Conservation (phyloP, 192 early-diverging fungal genomes). For the Jimgerdemannia lactiflua region DNA sequence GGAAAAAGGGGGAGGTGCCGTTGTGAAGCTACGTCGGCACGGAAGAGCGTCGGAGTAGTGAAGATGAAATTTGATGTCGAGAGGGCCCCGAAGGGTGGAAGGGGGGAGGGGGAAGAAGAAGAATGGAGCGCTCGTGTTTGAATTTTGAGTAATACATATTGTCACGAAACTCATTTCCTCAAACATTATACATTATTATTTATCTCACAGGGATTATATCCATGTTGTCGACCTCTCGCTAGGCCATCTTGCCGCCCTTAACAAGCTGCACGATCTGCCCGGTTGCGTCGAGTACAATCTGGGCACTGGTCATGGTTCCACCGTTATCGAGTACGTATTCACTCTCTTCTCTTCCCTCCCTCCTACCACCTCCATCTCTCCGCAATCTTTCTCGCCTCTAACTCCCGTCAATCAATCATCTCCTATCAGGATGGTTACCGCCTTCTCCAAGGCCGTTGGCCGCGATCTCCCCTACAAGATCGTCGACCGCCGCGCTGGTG, state of each 20-base stretch:
- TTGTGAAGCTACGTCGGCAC: too few species aligned
- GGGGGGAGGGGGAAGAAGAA: neutral
- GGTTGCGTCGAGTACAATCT: constrained; percentile 81
- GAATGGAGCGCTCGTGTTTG: neutral
- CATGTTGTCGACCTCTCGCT: constrained; percentile 91
- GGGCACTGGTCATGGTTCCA: constrained; percentile 85
- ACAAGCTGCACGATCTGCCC: constrained; percentile 61
- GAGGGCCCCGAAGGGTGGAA: too few species aligned
- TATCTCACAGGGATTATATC: constrained; percentile 75
- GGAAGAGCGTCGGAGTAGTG: too few species aligned
- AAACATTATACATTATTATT: constrained; percentile 12
- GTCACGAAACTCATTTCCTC: neutral
- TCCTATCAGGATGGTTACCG: constrained; percentile 63
- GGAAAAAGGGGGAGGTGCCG: too few species aligned
- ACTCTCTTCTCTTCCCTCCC: neutral
- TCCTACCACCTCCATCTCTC: neutral
- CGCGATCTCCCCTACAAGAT: constrained; percentile 72
- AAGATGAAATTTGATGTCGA: too few species aligned
- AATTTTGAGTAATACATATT: neutral
- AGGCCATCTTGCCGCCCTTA: constrained; percentile 86
- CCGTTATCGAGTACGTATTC: constrained; percentile 66
- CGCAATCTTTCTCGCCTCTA: too few species aligned
- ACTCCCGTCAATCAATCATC: too few species aligned
- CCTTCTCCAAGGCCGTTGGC: constrained; percentile 78
- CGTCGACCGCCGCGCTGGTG: constrained; percentile 70